These are phyloP conservation scores for Wickerhamomyces bovis DNA, from an alignment of 805 yeast species.

Conservation along the genomic window DNA sequence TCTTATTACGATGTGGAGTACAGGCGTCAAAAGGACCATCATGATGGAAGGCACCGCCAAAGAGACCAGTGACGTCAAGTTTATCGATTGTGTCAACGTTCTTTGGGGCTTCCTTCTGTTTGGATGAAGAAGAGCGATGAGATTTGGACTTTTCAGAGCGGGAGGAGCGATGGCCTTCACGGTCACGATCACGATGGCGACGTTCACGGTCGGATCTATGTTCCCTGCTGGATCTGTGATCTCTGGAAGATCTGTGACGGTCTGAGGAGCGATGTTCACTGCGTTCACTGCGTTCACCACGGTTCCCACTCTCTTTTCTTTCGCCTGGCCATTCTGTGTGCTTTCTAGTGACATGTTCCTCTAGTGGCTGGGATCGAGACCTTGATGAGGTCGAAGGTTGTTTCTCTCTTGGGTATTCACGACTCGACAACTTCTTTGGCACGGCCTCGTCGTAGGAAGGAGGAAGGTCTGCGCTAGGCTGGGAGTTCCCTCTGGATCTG, in stretches of 20 bases:
- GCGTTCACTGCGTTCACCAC: neutral
- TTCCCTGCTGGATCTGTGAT: slow-evolving; percentile 1
- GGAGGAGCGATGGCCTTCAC: neutral
- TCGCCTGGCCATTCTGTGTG: slow-evolving; percentile 7
- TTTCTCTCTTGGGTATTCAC: slow-evolving; percentile 53
- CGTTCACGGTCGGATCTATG: slow-evolving; percentile 5
- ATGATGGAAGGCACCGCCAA: slow-evolving; percentile 94
- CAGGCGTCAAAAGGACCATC: slow-evolving; percentile 99
- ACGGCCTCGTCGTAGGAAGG: slow-evolving; percentile 72
- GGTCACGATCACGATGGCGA: slow-evolving; percentile 14
- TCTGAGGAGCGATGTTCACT: neutral
- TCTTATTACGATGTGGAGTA: slow-evolving; percentile 89
- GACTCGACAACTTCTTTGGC: slow-evolving; percentile 28
- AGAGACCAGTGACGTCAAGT: slow-evolving; percentile 91
- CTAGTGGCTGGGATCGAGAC: slow-evolving; percentile 21
- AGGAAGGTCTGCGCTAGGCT: slow-evolving; percentile 32
- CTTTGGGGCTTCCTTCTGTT: slow-evolving; percentile 40
- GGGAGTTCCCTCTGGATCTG: neutral
- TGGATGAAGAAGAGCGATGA: slow-evolving; percentile 16
- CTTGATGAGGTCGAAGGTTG: slow-evolving; percentile 22
- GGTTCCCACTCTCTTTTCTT: neutral
- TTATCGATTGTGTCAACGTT: slow-evolving; percentile 92
- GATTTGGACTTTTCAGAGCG: slow-evolving; percentile 8
- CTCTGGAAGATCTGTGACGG: neutral
- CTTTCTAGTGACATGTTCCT: slow-evolving; percentile 7